A percentile compares a stretch with the other conserved stretches of the same genome.
Conservation (phyloP, 306 rosid species). For the Rubus parviflorus region DNA sequence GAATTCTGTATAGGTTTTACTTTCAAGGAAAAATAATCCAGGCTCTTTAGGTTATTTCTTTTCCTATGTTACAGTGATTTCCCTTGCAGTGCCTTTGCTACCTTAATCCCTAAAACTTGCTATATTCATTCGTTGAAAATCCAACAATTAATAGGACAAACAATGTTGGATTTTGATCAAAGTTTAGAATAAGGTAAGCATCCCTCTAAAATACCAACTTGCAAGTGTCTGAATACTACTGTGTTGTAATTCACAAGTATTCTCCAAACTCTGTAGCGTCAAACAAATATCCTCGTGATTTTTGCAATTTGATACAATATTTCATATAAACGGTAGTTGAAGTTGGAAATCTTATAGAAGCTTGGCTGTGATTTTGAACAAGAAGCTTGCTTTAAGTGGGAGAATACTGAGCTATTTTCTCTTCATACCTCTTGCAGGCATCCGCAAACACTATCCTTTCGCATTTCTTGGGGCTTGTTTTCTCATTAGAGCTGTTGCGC, state of each 20-base stretch:
- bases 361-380: not conserved
- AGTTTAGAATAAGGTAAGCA: too few species aligned
- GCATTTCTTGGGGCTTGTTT: constrained; percentile 87
- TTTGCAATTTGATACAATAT: not conserved
- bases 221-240: not conserved
- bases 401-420: not conserved
- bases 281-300: not conserved
- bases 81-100: not conserved
- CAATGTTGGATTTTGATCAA: too few species aligned
- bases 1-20: not conserved
- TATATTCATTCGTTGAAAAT: not conserved
- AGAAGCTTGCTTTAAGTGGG: not conserved
- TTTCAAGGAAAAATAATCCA: not conserved
- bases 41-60: not conserved
- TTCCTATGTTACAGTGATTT: not conserved
- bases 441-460: constrained; percentile 95
- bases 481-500: constrained; percentile 85
- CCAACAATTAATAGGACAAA: not conserved
- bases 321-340: not conserved
- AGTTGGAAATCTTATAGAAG: not conserved
- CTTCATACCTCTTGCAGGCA: constrained; percentile 53
- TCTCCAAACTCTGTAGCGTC: not conserved
- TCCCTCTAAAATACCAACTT: not conserved
- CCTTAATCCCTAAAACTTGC: not conserved
- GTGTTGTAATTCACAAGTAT: not conserved